Base-by-base conservation (phyloP, 768 basidiomycete genomes). In the Mrakia hoshinonis region DNA sequence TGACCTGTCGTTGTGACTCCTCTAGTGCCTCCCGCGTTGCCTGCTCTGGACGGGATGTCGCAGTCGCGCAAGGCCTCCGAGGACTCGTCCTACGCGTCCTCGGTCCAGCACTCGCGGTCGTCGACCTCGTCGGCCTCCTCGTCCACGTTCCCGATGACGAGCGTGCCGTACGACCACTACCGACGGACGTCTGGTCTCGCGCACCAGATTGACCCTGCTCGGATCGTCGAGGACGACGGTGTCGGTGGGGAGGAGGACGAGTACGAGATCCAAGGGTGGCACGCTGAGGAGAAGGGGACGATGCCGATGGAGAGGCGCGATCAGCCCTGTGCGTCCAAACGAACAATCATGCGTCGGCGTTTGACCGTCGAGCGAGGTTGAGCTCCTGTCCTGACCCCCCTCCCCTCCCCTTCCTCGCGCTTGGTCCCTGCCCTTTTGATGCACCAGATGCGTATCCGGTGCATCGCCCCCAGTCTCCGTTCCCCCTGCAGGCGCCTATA, bases 41-140 rank as follows among this genome's bases (percentile, higher is more conserved):
- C 58, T 39, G 13, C 36, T 22, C 9, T 36, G 26, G 55, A 58
- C 58, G 58, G 36, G 22, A 22, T 10, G 31, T 38, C 22, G 11
- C 31, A 61, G 58, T 61, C 58, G 34, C 58, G 58, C 31, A 61
- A 61, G 36, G 31, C 58, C 1, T 61, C 58, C 58, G 58, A 61
- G 58, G 58, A 61, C 58, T 61, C 58, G 31, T 61, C 58, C 58
- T 61, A 61, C 58, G 58, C 58, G 31, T 61, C 58, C 31, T 61
- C 58, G 58, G n/a, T 61, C 18, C 58, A 61, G n/a, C 34, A 61
- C 22, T 61, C 58, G 31, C 58, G 58, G 18, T 61, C 58, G 4
- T 61, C 58, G 2, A 61, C 58, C 58, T 61, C 58, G 12, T 61
- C 58, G 18, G 22, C 58, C 1, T 61, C 58, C 4, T 61, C 58